phyloP scores from a whole-genome alignment of 441 rosid species.

The Viola pubescens region DNA sequence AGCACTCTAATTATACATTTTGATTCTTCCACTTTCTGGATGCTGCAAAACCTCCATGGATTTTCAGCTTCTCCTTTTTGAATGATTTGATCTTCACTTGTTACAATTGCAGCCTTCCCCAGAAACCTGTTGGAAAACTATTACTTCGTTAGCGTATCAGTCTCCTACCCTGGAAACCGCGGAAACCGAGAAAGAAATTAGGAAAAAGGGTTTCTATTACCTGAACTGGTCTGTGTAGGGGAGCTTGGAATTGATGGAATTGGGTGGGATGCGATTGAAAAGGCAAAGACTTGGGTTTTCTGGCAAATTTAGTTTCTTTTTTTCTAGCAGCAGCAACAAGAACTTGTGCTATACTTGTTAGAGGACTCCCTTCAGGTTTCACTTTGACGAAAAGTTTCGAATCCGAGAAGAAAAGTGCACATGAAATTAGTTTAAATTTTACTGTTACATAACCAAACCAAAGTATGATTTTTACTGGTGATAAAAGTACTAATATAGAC shows the following conservation, averaged over 20 bases:
- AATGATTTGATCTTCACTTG: conserved; percentile 21
- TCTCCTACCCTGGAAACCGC: no score
- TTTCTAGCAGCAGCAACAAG: conserved; percentile 23
- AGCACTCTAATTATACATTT: conserved; percentile 34
- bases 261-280: conserved; percentile 16
- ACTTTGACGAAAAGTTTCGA: conserved; percentile 23
- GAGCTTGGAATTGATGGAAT: conserved; percentile 24
- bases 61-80: no score
- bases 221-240: conserved; percentile 21
- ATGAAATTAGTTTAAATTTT: conserved; percentile 9
- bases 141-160: no score
- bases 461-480: no score
- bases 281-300: conserved; percentile 11
- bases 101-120: conserved; percentile 36
- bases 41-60: conserved; percentile 47
- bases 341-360: conserved; percentile 25
- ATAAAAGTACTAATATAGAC: no score
- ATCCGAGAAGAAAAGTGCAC: conserved; percentile 22
- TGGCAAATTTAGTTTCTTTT: conserved; percentile 11
- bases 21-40: conserved; percentile 48
- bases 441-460: no score
- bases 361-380: conserved; percentile 27
- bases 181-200: no score
- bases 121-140: conserved; percentile 33
- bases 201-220: no score